phyloP scores from a whole-genome alignment of 768 basidiomycete species.

The Leccinum pellstonianum region DNA sequence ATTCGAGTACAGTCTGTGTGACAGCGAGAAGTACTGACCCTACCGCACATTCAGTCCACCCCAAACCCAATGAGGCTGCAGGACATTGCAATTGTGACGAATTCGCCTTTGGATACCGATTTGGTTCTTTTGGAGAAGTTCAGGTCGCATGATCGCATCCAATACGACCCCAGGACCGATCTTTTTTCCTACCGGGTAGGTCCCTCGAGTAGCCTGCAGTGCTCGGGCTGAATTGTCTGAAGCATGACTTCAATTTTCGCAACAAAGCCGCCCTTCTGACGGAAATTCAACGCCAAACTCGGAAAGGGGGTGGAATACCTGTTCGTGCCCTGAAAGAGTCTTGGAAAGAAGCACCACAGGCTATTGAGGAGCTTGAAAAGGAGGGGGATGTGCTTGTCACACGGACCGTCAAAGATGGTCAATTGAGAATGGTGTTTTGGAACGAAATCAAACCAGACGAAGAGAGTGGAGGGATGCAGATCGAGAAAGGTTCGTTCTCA shows the following conservation, averaged over 20 bases:
- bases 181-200: slow-evolving; percentile 83
- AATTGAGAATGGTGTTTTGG: slow-evolving; percentile 84
- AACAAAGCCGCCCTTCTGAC: slow-evolving; percentile 81
- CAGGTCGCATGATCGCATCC: slow-evolving; percentile 74
- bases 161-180: slow-evolving; percentile 79
- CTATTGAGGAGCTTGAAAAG: slow-evolving; percentile 86
- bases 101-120: slow-evolving; percentile 76
- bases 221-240: slow-evolving; percentile 10
- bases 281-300: slow-evolving; percentile 83
- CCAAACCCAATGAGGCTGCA: slow-evolving; percentile 83
- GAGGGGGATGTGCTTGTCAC: slow-evolving; percentile 89
- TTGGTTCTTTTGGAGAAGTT: slow-evolving; percentile 73
- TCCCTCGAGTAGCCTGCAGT: slow-evolving; percentile 2
- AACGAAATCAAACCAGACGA: slow-evolving; percentile 82
- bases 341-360: slow-evolving; percentile 83
- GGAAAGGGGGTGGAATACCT: slow-evolving; percentile 81
- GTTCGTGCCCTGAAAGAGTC: slow-evolving; percentile 85
- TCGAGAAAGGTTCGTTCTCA: slow-evolving; percentile 69
- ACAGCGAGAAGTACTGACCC: slow-evolving; percentile 8
- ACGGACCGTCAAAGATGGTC: slow-evolving; percentile 78
- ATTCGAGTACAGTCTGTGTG: slow-evolving; percentile 11
- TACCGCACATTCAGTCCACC: slow-evolving; percentile 45
- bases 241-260: slow-evolving; percentile 87
- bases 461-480: slow-evolving; percentile 63
- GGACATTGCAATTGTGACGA: slow-evolving; percentile 80